Conservation (phyloP, 305 asterid species). For the Rubia peregrina region DNA sequence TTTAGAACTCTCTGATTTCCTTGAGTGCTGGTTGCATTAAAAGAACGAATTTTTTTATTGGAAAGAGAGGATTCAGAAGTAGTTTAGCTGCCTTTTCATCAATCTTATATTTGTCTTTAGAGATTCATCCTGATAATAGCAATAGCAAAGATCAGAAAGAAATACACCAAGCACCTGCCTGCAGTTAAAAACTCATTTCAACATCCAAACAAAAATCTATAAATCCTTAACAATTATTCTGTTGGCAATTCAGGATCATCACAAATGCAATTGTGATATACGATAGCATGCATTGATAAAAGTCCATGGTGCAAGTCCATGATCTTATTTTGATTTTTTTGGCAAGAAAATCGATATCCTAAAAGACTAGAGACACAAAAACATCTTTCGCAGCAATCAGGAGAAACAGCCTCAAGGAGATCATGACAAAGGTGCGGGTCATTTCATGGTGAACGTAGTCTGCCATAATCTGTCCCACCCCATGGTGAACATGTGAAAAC, state of each 20-base stretch:
- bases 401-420: conserved; percentile 2
- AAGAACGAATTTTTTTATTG: not conserved
- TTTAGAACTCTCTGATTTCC: not conserved
- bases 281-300: not conserved
- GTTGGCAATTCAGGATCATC: not conserved
- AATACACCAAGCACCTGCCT: not conserved
- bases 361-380: conserved; percentile 5
- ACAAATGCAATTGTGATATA: not conserved
- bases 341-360: not conserved
- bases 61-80: not conserved
- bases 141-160: conserved; percentile 40
- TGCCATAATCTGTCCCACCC: conserved; percentile 5
- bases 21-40: not conserved
- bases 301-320: not conserved
- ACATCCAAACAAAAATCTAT: not conserved
- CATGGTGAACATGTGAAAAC: conserved; percentile 5
- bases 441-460: conserved; percentile 11
- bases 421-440: conserved; percentile 1
- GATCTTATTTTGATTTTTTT: not conserved
- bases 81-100: not conserved
- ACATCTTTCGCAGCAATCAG: conserved; percentile 6
- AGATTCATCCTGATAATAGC: no score
- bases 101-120: no score
- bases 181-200: not conserved
- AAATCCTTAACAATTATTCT: not conserved